Evolutionary conservation across 768 basidiomycete species (phyloP).

Genomic region (Holtermanniella nyarrowii): DNA sequence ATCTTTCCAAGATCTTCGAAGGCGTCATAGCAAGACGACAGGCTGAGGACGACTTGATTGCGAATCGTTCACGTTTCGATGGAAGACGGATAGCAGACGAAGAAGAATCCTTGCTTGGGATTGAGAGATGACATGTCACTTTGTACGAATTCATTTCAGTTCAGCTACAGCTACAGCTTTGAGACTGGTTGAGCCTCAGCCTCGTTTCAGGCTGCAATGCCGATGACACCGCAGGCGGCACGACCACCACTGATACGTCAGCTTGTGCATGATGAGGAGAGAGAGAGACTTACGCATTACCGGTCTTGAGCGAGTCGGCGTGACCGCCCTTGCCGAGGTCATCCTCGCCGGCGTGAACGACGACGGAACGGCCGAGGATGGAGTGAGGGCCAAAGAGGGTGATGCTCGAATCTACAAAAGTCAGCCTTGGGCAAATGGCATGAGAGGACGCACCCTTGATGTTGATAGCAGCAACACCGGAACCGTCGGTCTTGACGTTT

Average conservation of each 20-base stretch:
- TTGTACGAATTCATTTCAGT: no score
- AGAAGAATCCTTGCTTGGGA: no score
- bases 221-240: conserved; percentile 69
- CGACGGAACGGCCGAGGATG: conserved; percentile 65
- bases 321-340: conserved; percentile 64
- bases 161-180: no score
- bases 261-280: neutral
- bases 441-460: no score
- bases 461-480: neutral
- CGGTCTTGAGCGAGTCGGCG: conserved; percentile 63
- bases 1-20: neutral
- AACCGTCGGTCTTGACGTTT: neutral
- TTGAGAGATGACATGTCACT: no score
- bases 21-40: neutral
- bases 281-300: conserved; percentile 49
- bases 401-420: no score
- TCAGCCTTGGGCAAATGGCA: no score
- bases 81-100: no score
- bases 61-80: neutral
- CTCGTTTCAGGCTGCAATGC: neutral
- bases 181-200: neutral
- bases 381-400: conserved; percentile 59
- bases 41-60: neutral
- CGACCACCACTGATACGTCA: conserved; percentile 42
- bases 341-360: conserved; percentile 67